Percentiles rank a stretch among this genome's conserved stretches.
phyloP scores from a whole-genome alignment of 78 protist genomes.

The Cavenderia fasciculata region DNA sequence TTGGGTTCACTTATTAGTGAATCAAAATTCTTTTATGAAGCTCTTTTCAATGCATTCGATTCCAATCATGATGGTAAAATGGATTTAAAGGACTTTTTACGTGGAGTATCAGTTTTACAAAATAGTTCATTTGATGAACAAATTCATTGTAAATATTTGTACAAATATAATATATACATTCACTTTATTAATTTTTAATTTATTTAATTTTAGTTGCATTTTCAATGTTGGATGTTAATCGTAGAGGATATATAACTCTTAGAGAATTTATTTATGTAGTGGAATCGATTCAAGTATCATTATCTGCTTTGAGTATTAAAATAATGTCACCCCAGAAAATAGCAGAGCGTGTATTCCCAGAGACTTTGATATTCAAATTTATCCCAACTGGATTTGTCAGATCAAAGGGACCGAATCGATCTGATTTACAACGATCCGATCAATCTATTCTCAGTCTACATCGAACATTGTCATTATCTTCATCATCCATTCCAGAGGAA shows the following conservation, averaged over 20 bases:
- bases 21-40: not conserved
- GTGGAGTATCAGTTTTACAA: constrained; percentile 67
- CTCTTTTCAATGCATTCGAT: constrained; percentile 31
- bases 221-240: constrained; percentile 31
- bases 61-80: constrained; percentile 39
- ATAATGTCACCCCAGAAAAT: not conserved
- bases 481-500: not conserved
- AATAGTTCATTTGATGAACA: constrained; percentile 37
- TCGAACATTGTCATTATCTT: not conserved
- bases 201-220: constrained; percentile 40
- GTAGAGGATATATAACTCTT: constrained; percentile 46
- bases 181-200: not conserved
- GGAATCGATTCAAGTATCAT: constrained; percentile 13
- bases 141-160: constrained; percentile 19
- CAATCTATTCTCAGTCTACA: not conserved
- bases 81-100: constrained; percentile 31
- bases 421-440: not conserved
- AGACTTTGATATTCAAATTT: not conserved
- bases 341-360: not conserved
- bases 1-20: constrained; percentile 42
- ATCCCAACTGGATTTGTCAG: too few species aligned
- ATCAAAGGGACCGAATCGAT: not conserved
- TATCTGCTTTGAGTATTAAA: not conserved
- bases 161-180: not conserved
- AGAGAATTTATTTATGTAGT: constrained; percentile 13